Evolutionary conservation across 768 basidiomycete species (phyloP).

Genomic region (Tricholomella constricta): DNA sequence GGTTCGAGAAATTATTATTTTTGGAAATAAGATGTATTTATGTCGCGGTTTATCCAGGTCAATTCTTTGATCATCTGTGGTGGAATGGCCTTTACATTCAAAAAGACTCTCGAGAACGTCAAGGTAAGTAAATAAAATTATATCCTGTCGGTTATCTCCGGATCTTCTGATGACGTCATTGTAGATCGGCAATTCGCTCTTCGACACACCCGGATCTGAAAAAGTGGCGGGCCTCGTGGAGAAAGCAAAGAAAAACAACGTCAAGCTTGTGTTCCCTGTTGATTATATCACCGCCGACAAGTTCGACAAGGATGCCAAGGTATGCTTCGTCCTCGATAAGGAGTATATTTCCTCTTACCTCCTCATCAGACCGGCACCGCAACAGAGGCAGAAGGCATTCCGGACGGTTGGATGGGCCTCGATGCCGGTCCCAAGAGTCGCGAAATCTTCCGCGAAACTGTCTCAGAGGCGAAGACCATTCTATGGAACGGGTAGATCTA

Average conservation of each 20-base stretch:
- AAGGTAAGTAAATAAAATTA: constrained; percentile 41
- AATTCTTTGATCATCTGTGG: constrained; percentile 95
- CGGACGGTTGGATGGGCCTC: constrained; percentile 92
- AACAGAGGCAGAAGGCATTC: constrained; percentile 85
- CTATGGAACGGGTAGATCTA: constrained; percentile 87
- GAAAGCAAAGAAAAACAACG: constrained; percentile 89
- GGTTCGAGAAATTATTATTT: too few relatives aligned
- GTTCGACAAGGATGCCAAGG: constrained; percentile 89
- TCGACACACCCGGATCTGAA: constrained; percentile 84
- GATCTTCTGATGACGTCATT: constrained; percentile 3
- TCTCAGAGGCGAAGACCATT: constrained; percentile 89
- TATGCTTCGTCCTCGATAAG: constrained; percentile 31
- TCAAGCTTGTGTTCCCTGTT: constrained; percentile 94
- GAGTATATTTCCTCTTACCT: neutral
- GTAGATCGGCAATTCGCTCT: constrained; percentile 94
- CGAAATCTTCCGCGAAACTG: constrained; percentile 76
- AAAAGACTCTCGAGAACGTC: constrained; percentile 85
- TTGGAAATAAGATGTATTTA: too few relatives aligned
- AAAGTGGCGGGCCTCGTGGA: constrained; percentile 84
- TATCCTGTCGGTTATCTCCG: neutral
- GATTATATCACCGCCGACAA: constrained; percentile 96
- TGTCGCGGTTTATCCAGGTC: constrained; percentile 54
- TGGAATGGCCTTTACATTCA: constrained; percentile 99
- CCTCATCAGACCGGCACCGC: constrained; percentile 62
- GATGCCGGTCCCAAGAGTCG: constrained; percentile 87